A percentile compares a stretch with the other conserved stretches of the same genome.
Evolutionary conservation across 257 asterid species (phyloP).

Genomic region (Hygrophila difformis): DNA sequence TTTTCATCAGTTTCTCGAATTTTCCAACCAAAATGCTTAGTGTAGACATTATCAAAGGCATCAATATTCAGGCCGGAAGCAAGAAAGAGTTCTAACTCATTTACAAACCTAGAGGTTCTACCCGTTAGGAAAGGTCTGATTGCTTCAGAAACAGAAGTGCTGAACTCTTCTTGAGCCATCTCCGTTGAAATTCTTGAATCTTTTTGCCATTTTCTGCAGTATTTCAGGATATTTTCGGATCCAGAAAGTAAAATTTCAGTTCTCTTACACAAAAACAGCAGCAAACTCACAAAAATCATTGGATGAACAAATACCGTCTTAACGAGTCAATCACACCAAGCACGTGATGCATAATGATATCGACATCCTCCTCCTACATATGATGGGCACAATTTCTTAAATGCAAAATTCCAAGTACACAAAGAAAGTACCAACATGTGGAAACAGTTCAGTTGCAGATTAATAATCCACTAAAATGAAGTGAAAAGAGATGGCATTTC

Average conservation of each 20-base stretch:
- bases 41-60: conserved; percentile 55
- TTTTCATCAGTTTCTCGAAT: conserved; percentile 23
- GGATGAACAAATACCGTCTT: conserved; percentile 35
- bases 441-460: no score
- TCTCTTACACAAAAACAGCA: no score
- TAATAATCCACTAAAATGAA: no score
- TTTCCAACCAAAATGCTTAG: conserved; percentile 54
- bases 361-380: conserved; percentile 72
- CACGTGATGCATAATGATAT: conserved; percentile 60
- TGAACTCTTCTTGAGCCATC: conserved; percentile 36
- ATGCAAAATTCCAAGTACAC: no score
- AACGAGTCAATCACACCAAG: conserved; percentile 53
- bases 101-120: conserved; percentile 49
- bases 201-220: conserved; percentile 44
- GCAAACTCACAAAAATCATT: no score
- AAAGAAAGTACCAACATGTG: no score
- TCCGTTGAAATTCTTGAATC: conserved; percentile 20
- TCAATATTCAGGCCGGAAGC: conserved; percentile 48
- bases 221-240: background rate
- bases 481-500: no score
- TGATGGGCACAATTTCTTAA: no score
- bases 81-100: conserved; percentile 45
- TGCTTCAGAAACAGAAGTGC: conserved; percentile 37
- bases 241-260: no score
- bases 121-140: conserved; percentile 55